These are phyloP conservation scores for Neurospora sp. DNA, from an alignment of 495 filamentous ascomycete species.

Conservation along the genomic window DNA sequence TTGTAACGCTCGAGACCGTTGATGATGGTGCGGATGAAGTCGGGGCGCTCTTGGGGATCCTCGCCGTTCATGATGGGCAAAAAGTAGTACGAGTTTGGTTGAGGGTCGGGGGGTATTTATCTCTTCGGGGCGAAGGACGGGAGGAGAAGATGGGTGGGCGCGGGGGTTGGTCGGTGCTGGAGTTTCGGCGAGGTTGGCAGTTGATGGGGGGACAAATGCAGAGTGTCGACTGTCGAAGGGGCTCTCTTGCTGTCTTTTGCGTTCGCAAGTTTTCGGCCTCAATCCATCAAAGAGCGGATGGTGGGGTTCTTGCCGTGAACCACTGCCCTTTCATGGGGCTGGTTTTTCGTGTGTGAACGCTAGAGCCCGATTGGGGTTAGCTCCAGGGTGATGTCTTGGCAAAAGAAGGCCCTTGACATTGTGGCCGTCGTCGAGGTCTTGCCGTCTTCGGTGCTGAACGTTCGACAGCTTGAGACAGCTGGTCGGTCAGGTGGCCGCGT, in stretches of 20 bases:
- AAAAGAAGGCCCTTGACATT: not conserved
- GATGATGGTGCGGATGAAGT: slow-evolving; percentile 83
- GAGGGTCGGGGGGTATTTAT: slow-evolving; percentile 1
- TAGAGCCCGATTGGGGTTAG: not conserved
- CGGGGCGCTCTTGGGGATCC: slow-evolving; percentile 60
- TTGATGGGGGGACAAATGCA: not conserved
- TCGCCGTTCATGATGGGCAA: slow-evolving; percentile 43
- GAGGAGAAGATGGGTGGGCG: slow-evolving; percentile 3
- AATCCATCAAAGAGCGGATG: slow-evolving; percentile 1
- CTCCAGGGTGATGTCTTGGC: not conserved
- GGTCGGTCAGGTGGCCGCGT: slow-evolving; percentile 21
- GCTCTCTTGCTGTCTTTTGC: not conserved
- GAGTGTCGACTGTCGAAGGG: not conserved
- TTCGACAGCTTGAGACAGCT: not conserved
- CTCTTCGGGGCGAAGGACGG: not conserved
- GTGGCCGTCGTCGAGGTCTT: no score
- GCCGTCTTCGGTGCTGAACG: not conserved
- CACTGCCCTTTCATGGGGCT: not conserved
- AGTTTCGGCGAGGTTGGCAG: slow-evolving; percentile 1
- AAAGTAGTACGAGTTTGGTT: slow-evolving; percentile 14
- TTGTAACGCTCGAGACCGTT: slow-evolving; percentile 97
- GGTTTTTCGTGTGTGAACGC: slow-evolving; percentile 6
- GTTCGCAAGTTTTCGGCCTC: not conserved
- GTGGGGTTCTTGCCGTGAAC: not conserved
- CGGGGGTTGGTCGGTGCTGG: not conserved